phyloP scores from a whole-genome alignment of 768 basidiomycete species.

The Xerocomellus amylosporus region DNA sequence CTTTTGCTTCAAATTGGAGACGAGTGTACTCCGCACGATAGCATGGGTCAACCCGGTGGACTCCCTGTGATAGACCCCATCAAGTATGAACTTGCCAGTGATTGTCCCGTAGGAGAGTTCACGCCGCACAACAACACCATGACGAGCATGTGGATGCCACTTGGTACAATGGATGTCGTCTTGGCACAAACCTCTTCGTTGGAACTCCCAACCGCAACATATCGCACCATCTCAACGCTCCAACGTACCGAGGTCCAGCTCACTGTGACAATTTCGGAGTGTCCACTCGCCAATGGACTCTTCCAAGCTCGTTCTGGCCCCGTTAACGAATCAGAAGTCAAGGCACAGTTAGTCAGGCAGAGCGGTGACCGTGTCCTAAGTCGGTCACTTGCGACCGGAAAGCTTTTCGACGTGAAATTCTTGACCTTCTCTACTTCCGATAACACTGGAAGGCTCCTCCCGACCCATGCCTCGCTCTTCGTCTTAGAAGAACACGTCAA shows the following conservation, averaged over 20 bases:
- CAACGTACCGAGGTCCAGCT: slow-evolving; percentile 5
- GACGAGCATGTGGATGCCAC: not conserved
- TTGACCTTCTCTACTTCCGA: slow-evolving; percentile 8
- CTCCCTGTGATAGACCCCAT: too few species aligned
- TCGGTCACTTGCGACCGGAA: slow-evolving; percentile 18
- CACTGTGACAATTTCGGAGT: slow-evolving; percentile 12
- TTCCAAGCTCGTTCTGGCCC: not conserved
- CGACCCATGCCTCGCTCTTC: slow-evolving; percentile 16
- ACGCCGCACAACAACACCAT: too few species aligned
- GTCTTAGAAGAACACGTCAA: slow-evolving; percentile 10
- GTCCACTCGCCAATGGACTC: slow-evolving; percentile 15
- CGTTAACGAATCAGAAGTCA: not conserved
- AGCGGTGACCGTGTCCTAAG: slow-evolving; percentile 4
- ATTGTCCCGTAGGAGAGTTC: too few species aligned
- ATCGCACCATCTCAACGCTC: not conserved
- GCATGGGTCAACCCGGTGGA: too few species aligned
- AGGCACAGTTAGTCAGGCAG: slow-evolving; percentile 3
- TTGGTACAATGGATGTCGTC: not conserved
- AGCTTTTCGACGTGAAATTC: slow-evolving; percentile 20
- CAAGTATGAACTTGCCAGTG: too few species aligned
- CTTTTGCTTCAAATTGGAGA: too few species aligned
- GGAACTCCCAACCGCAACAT: not conserved
- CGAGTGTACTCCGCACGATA: too few species aligned
- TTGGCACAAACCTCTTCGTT: slow-evolving; percentile 3
- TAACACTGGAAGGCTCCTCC: not conserved